Evolutionary conservation across 108 stramenopile species (phyloP), one percentile per base, ranked within the genome.

Genomic region (Fragilariopsis cylindrus): DNA sequence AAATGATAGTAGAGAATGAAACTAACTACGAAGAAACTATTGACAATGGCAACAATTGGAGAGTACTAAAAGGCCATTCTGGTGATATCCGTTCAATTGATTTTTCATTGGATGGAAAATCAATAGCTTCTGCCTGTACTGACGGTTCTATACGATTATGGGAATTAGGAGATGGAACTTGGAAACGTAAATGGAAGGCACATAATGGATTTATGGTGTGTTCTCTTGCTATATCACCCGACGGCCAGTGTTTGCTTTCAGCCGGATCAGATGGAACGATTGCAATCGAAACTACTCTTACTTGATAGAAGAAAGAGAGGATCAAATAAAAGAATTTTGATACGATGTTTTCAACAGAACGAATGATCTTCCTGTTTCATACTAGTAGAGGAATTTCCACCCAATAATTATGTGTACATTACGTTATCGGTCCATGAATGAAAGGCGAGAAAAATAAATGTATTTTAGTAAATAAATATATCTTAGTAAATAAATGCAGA

Each of bases 251-350:
- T 21, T 11, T 71, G 70, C 53, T 56, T 1, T 71, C 70, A 1
- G 70, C 55, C 0, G 70, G 70, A 12, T 71, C 70, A 42, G 70
- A 71, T 39, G 70, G 70, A 56, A 71, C 70, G 8, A 56, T 71
- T 56, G 70, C 70, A 56, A 56, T 71, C 70, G 57, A 57, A 30
- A 30, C 30, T 30, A 30, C 30, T 30, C 30, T 30, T 30, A 30
- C 30, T 30, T 30, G 2, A 30, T 2, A 30, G 2, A 30, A 30
- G 2, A 30, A 2, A 30, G 2, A 30, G 30, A 30, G 30, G 30
- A 30, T 30, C 30, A 30, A 30, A 2, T 30, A 30, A 30, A 30
- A 30, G 30, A 30, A 30, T 30, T 0, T 30, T 30, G 30, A 30
- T 30, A 30, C 30, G 30, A 30, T 30, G 30, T 30, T 30, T 30